Evolutionary conservation across 2,329 filamentous ascomycete genomes (phyloP).

Genomic region (Blumeriella jaapii): DNA sequence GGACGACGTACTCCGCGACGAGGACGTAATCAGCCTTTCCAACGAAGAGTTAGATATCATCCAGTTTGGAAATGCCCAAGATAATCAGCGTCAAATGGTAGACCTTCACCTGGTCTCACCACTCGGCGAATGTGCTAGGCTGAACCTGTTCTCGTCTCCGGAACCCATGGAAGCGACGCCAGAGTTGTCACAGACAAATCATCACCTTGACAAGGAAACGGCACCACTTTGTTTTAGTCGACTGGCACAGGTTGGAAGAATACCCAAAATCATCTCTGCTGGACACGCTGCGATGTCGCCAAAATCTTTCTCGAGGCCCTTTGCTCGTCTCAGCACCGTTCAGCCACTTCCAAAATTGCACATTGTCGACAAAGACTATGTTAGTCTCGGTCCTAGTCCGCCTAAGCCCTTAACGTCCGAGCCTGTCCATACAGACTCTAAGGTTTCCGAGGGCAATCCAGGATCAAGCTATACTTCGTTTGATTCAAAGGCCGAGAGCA

Average conservation of each 20-base stretch:
- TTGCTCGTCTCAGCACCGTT: conserved; percentile 45
- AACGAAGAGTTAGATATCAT: conserved; percentile 24
- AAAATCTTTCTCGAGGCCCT: conserved; percentile 78
- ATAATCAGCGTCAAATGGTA: conserved; percentile 17
- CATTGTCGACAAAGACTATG: conserved; percentile 30
- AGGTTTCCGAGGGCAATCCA: neutral
- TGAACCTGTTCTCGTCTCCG: conserved; percentile 16
- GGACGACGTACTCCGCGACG: conserved; percentile 40
- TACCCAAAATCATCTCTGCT: conserved; percentile 67
- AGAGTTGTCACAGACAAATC: conserved; percentile 16
- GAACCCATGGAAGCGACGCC: conserved; percentile 15
- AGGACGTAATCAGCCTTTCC: conserved; percentile 23
- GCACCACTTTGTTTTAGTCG: conserved; percentile 40
- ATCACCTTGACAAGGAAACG: conserved; percentile 16
- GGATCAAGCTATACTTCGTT: conserved; percentile 6
- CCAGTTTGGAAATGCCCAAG: conserved; percentile 23
- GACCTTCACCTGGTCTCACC: conserved; percentile 10
- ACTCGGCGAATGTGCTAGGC: conserved; percentile 5
- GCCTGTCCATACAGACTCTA: neutral
- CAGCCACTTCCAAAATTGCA: conserved; percentile 24
- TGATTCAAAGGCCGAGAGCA: conserved; percentile 15
- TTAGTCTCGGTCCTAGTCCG: conserved; percentile 38
- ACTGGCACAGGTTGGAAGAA: conserved; percentile 71
- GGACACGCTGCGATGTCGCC: conserved; percentile 56
- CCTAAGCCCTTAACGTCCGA: conserved; percentile 20